Evolutionary conservation across 2,329 filamentous ascomycete species (phyloP).

Genomic region (Colletotrichum tamarilloi): DNA sequence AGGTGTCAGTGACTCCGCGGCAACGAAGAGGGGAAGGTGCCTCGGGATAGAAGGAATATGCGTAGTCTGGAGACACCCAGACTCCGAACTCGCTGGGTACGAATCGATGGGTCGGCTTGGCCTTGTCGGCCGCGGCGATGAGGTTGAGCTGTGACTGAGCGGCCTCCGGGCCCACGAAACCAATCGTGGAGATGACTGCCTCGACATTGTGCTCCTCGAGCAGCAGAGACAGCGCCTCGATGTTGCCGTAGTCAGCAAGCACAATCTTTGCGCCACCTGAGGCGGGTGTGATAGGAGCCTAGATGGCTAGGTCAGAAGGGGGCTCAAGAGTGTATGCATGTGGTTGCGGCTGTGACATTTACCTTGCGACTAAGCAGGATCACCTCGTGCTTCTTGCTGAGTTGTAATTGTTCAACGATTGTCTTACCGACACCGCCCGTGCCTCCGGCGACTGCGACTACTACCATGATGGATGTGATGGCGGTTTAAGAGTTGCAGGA

Average conservation of each 20-base stretch:
- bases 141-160: conserved; percentile 44
- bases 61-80: conserved; percentile 18
- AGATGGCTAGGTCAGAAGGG: too few relatives aligned
- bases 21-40: too few relatives aligned
- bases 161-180: conserved; percentile 39
- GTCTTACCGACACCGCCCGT: conserved; percentile 55
- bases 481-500: background rate
- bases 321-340: too few relatives aligned
- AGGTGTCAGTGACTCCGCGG: too few relatives aligned
- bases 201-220: conserved; percentile 51
- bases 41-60: too few relatives aligned
- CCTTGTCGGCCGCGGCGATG: conserved; percentile 55
- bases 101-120: conserved; percentile 50
- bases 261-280: conserved; percentile 36
- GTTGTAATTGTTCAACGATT: conserved; percentile 55
- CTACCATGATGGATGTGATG: background rate
- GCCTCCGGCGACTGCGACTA: conserved; percentile 56
- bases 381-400: conserved; percentile 48
- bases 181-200: conserved; percentile 56
- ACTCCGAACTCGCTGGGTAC: conserved; percentile 53
- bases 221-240: background rate
- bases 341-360: rapidly evolving
- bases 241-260: conserved; percentile 41
- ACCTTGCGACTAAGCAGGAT: conserved; percentile 44
- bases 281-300: background rate